These are phyloP conservation scores for Lichtheimia ramosa DNA, from an alignment of 371 early-diverging fungal genomes.

Conservation along the genomic window DNA sequence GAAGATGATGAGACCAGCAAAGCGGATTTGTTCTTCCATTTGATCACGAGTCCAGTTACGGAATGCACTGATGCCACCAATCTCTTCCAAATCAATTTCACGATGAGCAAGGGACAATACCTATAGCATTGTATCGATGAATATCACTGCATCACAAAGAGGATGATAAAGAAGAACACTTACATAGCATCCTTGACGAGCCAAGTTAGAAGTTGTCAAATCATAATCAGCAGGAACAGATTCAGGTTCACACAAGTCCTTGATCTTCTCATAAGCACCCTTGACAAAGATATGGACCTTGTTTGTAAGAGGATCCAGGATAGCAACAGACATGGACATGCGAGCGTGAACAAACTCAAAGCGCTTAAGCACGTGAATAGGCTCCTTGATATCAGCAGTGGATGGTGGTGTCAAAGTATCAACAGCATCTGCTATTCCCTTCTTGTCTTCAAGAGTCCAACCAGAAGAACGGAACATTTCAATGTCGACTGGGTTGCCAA, in stretches of 20 bases:
- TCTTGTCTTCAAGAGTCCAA: constrained; percentile 19
- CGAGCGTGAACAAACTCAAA: constrained; percentile 84
- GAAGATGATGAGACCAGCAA: constrained; percentile 78
- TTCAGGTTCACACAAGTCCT: constrained; percentile 37
- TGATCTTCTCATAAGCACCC: constrained; percentile 78
- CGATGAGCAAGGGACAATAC: constrained; percentile 69
- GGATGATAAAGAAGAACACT: no score
- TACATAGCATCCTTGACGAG: constrained; percentile 73
- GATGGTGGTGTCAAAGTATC: constrained; percentile 27
- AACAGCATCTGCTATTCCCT: constrained; percentile 12
- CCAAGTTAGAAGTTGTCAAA: constrained; percentile 41
- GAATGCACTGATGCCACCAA: constrained; percentile 38
- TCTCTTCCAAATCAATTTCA: constrained; percentile 18
- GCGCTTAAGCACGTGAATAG: constrained; percentile 52
- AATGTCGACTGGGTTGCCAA: constrained; percentile 90
- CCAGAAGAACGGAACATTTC: constrained; percentile 74
- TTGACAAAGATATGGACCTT: constrained; percentile 67
- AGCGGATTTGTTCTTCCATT: constrained; percentile 58
- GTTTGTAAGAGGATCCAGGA: constrained; percentile 47
- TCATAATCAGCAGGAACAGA: constrained; percentile 68
- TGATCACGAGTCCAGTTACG: constrained; percentile 50
- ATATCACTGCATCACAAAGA: no score
- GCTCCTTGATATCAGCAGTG: constrained; percentile 13
- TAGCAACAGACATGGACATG: constrained; percentile 79
- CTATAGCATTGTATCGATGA: no score